phyloP scores from a whole-genome alignment of 2,329 filamentous ascomycete genomes.

The Claviceps quebecensis region DNA sequence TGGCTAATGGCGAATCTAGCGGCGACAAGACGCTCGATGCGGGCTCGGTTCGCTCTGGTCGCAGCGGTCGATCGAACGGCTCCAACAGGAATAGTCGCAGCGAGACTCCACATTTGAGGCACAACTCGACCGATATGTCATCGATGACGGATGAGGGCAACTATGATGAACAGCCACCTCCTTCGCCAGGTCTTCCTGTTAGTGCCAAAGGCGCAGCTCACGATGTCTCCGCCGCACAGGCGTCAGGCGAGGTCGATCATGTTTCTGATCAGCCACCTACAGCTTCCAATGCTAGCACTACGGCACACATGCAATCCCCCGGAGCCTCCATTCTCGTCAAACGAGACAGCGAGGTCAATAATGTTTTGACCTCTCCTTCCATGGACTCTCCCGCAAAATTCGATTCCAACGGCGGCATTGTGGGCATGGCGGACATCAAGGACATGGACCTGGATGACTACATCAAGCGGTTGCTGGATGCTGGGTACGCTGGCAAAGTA shows the following conservation, averaged over 20 bases:
- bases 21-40: slow-evolving; percentile 54
- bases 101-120: slow-evolving; percentile 28
- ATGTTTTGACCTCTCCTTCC: slow-evolving; percentile 36
- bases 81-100: slow-evolving; percentile 30
- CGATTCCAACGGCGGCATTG: slow-evolving; percentile 35
- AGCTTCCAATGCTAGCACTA: slow-evolving; percentile 40
- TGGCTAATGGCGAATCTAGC: slow-evolving; percentile 43
- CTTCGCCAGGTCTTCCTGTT: slow-evolving; percentile 68
- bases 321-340: slow-evolving; percentile 84
- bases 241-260: slow-evolving; percentile 80
- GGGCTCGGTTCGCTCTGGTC: slow-evolving; percentile 58
- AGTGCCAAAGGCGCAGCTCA: slow-evolving; percentile 60
- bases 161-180: slow-evolving; percentile 48
- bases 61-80: slow-evolving; percentile 39
- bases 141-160: slow-evolving; percentile 29
- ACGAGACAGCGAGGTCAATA: slow-evolving; percentile 57
- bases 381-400: slow-evolving; percentile 25
- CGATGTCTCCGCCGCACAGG: slow-evolving; percentile 67
- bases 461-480: slow-evolving; percentile 86
- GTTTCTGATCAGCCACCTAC: slow-evolving; percentile 83
- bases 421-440: slow-evolving; percentile 84
- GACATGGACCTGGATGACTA: slow-evolving; percentile 92
- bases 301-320: slow-evolving; percentile 49
- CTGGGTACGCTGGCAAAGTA: slow-evolving; percentile 89
- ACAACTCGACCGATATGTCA: slow-evolving; percentile 27